Evolutionary conservation across 441 rosid species (phyloP), one percentile per base, ranked within the genome.

Genomic region (Euphorbia celastroides): DNA sequence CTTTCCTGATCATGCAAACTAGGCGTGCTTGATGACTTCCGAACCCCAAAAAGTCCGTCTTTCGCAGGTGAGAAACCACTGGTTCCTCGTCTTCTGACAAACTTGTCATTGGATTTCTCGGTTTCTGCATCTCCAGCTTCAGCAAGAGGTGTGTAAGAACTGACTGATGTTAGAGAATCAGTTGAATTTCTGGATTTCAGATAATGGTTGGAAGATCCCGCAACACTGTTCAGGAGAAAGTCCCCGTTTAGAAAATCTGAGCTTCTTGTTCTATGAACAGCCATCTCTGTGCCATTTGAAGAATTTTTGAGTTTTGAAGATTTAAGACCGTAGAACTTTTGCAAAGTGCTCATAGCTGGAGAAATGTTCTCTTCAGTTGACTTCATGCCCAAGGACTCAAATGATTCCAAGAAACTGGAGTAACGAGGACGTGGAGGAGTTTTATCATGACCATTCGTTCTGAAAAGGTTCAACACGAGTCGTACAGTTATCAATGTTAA

Each of bases 1-100:
- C 61, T 72, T 4, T 83, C 86, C 66, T 71, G 84, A 28, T 87
- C 87, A 50, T 77, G 86, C 31, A 89, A 72, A 70, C 81, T 86
- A 22, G 96, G 79, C 6, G 86, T 82, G 73, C 96, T 87, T 27
- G 84, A 76, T 16, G 89, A 86, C 72, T 85, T 88, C 57, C 83
- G 88, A 64, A 86, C 85, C 42, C 81, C 81, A 31, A 68, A 69
- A 57, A 71, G 73, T 60, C 68, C 78, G 27, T 86, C 84, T 14
- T 82, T 75, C 51, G 73, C 72, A 22, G 82, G 42, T 1, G 83
- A 77, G 62, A 78, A 83, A n/a, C 59, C 61, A 22, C 79, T 71
- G 68, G 71, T 84, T 63, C 79, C 79, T n/a, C 79, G 85, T 74
- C 91, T 84, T 64, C 94, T 73, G 52, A 75, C 77, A 70, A 79